phyloP scores from a whole-genome alignment of 2,329 filamentous ascomycete species.

The Ambrosiella beaveri region DNA sequence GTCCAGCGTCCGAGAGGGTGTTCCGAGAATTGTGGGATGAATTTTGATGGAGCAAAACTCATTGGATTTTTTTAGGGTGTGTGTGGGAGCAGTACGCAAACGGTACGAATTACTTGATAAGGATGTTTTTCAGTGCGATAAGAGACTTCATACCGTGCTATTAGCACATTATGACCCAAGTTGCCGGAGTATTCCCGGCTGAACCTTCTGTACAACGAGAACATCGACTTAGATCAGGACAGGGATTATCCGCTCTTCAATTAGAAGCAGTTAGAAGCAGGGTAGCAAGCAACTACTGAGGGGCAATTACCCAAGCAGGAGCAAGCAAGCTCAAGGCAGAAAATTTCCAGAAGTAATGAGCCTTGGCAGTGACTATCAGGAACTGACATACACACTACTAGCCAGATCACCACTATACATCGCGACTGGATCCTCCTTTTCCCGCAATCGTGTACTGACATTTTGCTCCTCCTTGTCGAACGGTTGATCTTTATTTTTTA shows the following conservation, averaged over 20 bases:
- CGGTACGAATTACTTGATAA: neutral
- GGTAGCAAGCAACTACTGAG: conserved; percentile 4
- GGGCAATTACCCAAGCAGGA: conserved; percentile 4
- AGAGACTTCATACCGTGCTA: conserved; percentile 1
- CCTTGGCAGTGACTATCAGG: conserved; percentile 6
- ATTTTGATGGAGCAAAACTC: conserved; percentile 6
- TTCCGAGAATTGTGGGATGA: conserved; percentile 11
- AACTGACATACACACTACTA: conserved; percentile 6
- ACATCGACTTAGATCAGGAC: neutral
- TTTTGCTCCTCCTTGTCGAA: neutral
- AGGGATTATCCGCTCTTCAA: neutral
- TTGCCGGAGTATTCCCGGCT: conserved; percentile 7
- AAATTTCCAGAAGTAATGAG: conserved; percentile 10
- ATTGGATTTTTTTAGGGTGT: conserved; percentile 11
- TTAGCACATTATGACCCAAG: neutral
- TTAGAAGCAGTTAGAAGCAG: conserved; percentile 7
- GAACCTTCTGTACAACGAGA: conserved; percentile 3
- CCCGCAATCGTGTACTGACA: conserved; percentile 4
- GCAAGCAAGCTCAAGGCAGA: conserved; percentile 6
- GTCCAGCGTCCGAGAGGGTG: neutral
- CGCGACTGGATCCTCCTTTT: conserved; percentile 9
- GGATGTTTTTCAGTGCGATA: neutral
- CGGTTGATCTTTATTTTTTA: neutral
- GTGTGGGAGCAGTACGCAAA: conserved; percentile 9
- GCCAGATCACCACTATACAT: conserved; percentile 11